Base-by-base conservation (phyloP, 805 yeast species). In the Zygoascus biomembranicola region DNA sequence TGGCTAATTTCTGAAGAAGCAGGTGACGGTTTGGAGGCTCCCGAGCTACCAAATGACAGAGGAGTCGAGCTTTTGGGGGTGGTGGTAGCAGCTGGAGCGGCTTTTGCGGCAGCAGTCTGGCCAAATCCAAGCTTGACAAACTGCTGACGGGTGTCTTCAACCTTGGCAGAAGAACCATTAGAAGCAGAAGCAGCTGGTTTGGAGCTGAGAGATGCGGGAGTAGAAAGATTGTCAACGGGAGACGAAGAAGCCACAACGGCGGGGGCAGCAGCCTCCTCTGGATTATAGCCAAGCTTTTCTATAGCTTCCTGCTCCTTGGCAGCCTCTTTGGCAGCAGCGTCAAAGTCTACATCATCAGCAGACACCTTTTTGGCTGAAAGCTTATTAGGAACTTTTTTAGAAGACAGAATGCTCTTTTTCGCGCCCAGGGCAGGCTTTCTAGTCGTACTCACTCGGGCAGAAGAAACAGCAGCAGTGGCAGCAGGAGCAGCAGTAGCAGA, bases 251-350 rank as follows among this genome's bases (percentile, higher is more conserved):
- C 50, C 1, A 35, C 41, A 35, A 35, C 8, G 3, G 56, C 42
- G 14, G 48, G 49, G 1, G 32, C 45, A 11, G 32, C 47, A 3
- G 49, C 16, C 26, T 53, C 65, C 55, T 66, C 65, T 52, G 77
- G 73, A 59, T 72, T 67, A 59, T 76, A 74, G 11, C 77, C 80
- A 31, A 74, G 69, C 59, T 63, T 68, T 35, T 68, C 69, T 18
- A 65, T 72, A 62, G 86, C 85, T 63, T 85, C 87, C 52, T 84
- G 87, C 67, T 90, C 97, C 63, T 78, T 76, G 67, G 84, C 81
- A 20, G 97, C 98, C 64, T 85, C 85, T 65, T 78, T 84, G 68
- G 89, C 85, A 47, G 81, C 79, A 54, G 78, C 81, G 55, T 82
- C 86, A 56, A 82, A 82, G 59, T 82, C 85, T 52, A 81, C 68